phyloP scores from a whole-genome alignment of 306 rosid genomes.

The Vigna trinervia region DNA sequence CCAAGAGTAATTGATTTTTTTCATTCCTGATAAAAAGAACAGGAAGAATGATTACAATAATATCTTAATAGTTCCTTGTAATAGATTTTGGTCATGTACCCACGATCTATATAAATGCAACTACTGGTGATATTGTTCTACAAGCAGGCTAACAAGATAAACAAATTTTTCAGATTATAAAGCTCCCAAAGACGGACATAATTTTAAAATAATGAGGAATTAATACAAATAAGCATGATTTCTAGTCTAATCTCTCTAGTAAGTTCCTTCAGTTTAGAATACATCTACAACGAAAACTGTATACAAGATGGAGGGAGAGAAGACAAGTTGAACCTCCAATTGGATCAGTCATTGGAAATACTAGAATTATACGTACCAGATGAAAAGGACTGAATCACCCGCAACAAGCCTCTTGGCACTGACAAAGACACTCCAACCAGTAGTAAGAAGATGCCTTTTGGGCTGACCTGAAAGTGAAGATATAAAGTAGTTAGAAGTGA shows the following conservation, averaged over 20 bases:
- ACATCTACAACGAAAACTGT: neutral
- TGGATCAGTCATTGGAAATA: slow-evolving; percentile 9
- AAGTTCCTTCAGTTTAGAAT: neutral
- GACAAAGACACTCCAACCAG: slow-evolving; percentile 83
- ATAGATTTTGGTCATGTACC: neutral
- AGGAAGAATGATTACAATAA: neutral
- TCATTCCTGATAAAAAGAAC: slow-evolving; percentile 60
- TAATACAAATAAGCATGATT: neutral
- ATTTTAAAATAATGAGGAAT: neutral
- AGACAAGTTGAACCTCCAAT: neutral
- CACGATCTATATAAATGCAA: slow-evolving; percentile 19
- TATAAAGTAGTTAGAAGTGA: slow-evolving; percentile 26
- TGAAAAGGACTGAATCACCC: slow-evolving; percentile 80
- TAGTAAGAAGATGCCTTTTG: slow-evolving; percentile 81
- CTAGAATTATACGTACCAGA: slow-evolving; percentile 54
- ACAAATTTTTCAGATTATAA: neutral
- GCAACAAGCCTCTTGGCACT: slow-evolving; percentile 84
- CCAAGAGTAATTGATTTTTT: slow-evolving; percentile 68
- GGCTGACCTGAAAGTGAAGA: slow-evolving; percentile 66
- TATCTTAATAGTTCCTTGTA: neutral
- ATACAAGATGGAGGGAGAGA: neutral
- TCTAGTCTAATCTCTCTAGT: slow-evolving; percentile 1
- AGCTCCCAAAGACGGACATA: slow-evolving; percentile 18
- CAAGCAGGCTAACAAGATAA: neutral
- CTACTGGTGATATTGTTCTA: neutral